Evolutionary conservation across 495 filamentous ascomycete species (phyloP).

Genomic region (Neurospora pannonica): DNA sequence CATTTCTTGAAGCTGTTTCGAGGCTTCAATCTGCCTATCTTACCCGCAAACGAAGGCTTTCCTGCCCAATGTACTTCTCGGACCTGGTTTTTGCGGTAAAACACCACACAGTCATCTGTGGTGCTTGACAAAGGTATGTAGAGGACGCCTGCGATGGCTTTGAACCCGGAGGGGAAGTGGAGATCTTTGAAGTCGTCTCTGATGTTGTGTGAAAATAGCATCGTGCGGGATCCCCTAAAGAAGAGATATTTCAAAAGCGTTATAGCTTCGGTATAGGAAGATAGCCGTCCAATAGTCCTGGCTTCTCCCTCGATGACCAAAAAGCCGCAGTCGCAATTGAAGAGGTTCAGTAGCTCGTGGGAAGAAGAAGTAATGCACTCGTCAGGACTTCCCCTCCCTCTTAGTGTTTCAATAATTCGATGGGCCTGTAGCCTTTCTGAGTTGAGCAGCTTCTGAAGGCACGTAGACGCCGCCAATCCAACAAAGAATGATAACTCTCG

Average conservation of each 20-base stretch:
- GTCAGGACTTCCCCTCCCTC: slow-evolving; percentile 62
- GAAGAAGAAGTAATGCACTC: slow-evolving; percentile 79
- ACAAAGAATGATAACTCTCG: slow-evolving; percentile 75
- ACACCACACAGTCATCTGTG: slow-evolving; percentile 72
- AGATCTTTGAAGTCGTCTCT: slow-evolving; percentile 64
- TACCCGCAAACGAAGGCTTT: slow-evolving; percentile 59
- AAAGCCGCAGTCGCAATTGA: slow-evolving; percentile 72
- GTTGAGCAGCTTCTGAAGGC: slow-evolving; percentile 72
- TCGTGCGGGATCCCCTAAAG: slow-evolving; percentile 53
- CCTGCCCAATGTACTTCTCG: slow-evolving; percentile 77
- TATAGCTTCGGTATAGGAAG: slow-evolving; percentile 63
- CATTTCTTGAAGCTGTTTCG: slow-evolving; percentile 60
- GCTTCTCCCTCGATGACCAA: slow-evolving; percentile 71
- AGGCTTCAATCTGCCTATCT: slow-evolving; percentile 55
- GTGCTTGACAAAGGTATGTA: slow-evolving; percentile 62
- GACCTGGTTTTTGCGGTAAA: slow-evolving; percentile 64
- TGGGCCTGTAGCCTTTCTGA: slow-evolving; percentile 62
- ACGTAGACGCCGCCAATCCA: slow-evolving; percentile 66
- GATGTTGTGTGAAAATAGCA: slow-evolving; percentile 61
- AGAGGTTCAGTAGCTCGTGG: slow-evolving; percentile 68
- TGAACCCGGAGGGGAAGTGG: slow-evolving; percentile 60
- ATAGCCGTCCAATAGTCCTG: slow-evolving; percentile 60
- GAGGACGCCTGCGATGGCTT: slow-evolving; percentile 60
- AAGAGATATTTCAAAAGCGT: slow-evolving; percentile 70
- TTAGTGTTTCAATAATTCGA: slow-evolving; percentile 58